Percentiles rank a stretch among this genome's conserved stretches.
phyloP scores from a whole-genome alignment of 345 rosid species.

The Euclidium syriacum region DNA sequence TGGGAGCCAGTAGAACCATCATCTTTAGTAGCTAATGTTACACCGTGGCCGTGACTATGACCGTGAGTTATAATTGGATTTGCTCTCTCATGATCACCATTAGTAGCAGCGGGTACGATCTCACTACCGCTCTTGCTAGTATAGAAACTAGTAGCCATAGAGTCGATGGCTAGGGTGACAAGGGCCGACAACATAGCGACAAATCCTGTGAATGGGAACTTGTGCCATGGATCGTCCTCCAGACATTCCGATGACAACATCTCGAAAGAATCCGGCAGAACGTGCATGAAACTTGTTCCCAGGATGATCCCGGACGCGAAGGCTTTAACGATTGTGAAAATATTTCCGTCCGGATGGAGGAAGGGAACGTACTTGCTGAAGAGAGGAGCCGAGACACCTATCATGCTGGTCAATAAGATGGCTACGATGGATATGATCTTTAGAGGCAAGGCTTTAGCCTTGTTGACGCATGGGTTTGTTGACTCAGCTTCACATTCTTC shows the following conservation, averaged over 20 bases:
- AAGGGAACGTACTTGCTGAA: constrained; percentile 46
- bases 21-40: not conserved
- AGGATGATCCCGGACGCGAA: constrained; percentile 71
- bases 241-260: constrained; percentile 52
- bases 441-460: constrained; percentile 39
- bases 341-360: constrained; percentile 42
- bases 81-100: constrained; percentile 16
- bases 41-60: constrained; percentile 21
- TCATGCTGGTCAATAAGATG: constrained; percentile 49
- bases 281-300: constrained; percentile 76
- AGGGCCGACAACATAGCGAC: constrained; percentile 70
- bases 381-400: constrained; percentile 59
- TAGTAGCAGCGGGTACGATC: constrained; percentile 16
- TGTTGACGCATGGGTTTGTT: constrained; percentile 36
- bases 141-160: constrained; percentile 49
- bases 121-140: constrained; percentile 19
- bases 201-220: constrained; percentile 66
- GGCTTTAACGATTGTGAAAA: constrained; percentile 49
- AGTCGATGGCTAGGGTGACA: constrained; percentile 53
- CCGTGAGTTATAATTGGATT: constrained; percentile 11
- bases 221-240: constrained; percentile 64
- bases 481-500: constrained; percentile 26
- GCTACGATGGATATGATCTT: constrained; percentile 50
- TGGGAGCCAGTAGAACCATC: constrained; percentile 19
- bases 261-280: constrained; percentile 78